Base-by-base conservation (phyloP, 2,329 filamentous ascomycete genomes). In the Stagonosporopsis chrysanthemi region DNA sequence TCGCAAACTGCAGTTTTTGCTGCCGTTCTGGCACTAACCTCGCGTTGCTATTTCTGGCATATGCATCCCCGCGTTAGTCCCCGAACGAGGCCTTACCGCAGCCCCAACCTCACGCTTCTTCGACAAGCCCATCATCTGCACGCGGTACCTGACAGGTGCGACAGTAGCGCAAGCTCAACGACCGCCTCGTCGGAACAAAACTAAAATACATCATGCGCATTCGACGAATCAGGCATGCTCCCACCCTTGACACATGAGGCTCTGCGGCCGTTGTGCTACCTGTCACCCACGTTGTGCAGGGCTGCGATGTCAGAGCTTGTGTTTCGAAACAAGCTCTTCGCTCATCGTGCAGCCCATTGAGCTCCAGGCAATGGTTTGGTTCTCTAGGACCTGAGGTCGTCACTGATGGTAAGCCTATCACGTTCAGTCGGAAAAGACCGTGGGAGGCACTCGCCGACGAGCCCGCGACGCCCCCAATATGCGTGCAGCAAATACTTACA, bases 181-280 rank as follows among this genome's bases (percentile, higher is more conserved):
- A 33, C 52, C 35, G 23, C 19, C 28, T n/a, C 14, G 9, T 40
- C 46, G 46, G 46, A 22, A 23, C 11, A 11, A n/a, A 26, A 19
- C 22, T 22, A 50, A 35, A 45, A 35, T 44, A 46, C n/a, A 24
- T 44, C 3, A 4, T 39, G 24, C 39, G 39, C n/a, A 24, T 23
- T 17, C 41, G 29, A 19, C 53, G 29, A 51, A 50, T 57, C 47
- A 44, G 36, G 36, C 47, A 26, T 15, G 36, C 43, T 17, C 14
- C 7, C n/a, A 9, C 22, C 24, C 29, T 45, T 8, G 36, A 14
- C 24, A 15, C n/a, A 15, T 57, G 54, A 57, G 54, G 54, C 54
- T 57, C 54, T 57, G 54, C 54, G 43, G 54, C 53, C 42, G 47
- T 43, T 15, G 48, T 57, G 48, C 47, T 43, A 57, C 54, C 43